Evolutionary conservation across 2,329 filamentous ascomycete species (phyloP), one percentile per base, ranked within the genome.

Genomic region (Colletotrichum sp.): DNA sequence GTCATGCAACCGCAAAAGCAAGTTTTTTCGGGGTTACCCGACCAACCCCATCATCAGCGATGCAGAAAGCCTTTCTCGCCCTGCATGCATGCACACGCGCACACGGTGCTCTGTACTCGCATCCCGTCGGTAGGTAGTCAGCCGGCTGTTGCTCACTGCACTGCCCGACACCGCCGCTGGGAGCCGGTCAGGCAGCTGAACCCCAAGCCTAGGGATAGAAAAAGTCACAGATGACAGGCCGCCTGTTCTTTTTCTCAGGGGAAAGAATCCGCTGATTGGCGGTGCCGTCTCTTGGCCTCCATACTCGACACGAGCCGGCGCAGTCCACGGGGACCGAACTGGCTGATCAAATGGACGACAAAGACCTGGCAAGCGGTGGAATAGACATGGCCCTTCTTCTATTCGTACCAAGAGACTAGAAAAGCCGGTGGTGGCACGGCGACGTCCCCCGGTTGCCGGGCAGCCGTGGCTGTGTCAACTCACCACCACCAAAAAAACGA

Each of bases 371-470:
- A 64, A 22, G 60, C 30, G 32, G 60, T 64, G 32, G 32, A 32
- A 39, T 39, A 36, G n/a, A 36, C 34, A 25, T 32, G 30, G 5
- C n/a, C 32, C 32, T 64, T 32, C 25, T 60, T 64, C n/a, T 25
- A 48, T 44, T 44, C 39, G 19, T 12, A 44, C 22, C 15, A 16
- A 61, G 36, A 63, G 39, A 63, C 44, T 61, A 32, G 28, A 32
- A 3, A n/a, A 25, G n/a, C 15, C 30, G 67, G 60, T 36, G 28
- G 72, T 71, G 68, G 60, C 60, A 70, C 65, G 61, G 66, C 71
- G 59, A 61, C 65, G 59, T 30, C 22, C 27, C 57, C 59, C 16
- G 57, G 72, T 74, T 74, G 72, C 68, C 48, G 60, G 68, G 68
- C 67, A 66, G 72, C 68, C 34, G 44, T 63, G 57, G 66, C 66